Base-by-base conservation (phyloP, 257 asterid species). In the Striga asiatica region DNA sequence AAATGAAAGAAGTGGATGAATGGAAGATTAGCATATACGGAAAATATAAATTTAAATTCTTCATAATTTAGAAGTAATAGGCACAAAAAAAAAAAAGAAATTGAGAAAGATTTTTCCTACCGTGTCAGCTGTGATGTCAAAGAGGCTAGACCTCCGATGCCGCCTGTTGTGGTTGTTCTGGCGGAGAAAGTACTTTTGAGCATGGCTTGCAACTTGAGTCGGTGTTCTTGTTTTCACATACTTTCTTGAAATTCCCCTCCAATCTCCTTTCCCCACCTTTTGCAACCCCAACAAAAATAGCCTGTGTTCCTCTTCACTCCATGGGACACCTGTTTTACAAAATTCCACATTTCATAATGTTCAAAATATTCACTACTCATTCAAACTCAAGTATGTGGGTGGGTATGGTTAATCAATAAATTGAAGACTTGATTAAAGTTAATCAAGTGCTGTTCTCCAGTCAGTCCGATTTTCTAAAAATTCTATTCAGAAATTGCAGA, bases 121-220 rank as follows among this genome's bases (percentile, higher is more conserved):
- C 50, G 80, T 74, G 39, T 87, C 93, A 24, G 95, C 76, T 20
- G 97, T 92, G 34, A 92, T 84, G 83, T 92, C 97, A 28, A 92
- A 88, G 60, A 92, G 95, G 56, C 98, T 92, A 50, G 95, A 92
- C 66, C 98, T 74, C 74, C 98, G 85, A 81, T 94, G 95, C 29
- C 98, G 50, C 71, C 97, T 79, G 67, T 61, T 74, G 66, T 76
- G 83, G 61, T 79, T 84, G 61, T 76, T 88, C 54, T 86, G 85
- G 47, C 97, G 89, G 70, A 88, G 93, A 67, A 92, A 92, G 43
- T 92, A 88, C 51, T 92, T 92, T 69, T 92, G 97, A 66, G 98
- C 98, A 70, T 92, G 98, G 72, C 98, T 92, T 6, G 98, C 98
- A 8, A 92, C 98, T 48, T 92, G 98, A 8, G 98, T 92, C 0